Evolutionary conservation across 306 rosid species (phyloP), one percentile per base, ranked within the genome.

Genomic region (Pachyrhizus erosus): DNA sequence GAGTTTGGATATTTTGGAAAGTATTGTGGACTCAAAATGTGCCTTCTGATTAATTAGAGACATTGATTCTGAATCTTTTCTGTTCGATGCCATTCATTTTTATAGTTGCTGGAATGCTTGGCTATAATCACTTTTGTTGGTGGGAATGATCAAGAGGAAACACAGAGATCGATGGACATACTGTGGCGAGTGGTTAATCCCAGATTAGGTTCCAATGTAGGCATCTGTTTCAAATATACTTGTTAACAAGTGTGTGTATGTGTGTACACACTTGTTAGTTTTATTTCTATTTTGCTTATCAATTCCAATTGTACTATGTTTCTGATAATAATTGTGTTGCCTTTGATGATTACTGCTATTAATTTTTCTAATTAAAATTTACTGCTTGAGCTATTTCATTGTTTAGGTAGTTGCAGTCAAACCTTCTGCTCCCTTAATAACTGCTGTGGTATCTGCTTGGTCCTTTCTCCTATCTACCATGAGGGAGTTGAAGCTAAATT

Each of bases 111-210:
- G 73, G 96, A 92, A 74, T 92, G 97, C 82, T 90, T 93, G 92
- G 99, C 98, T 26, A 78, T 96, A 77, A 81, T 87, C 86, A 93
- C 94, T 68, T 93, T 96, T 72, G 90, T 93, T 77, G 98, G 99
- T 49, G 97, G 96, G 57, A 89, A 46, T 79, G 96, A 89, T 83
- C 85, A 87, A 70, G 98, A 96, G 82, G 94, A 92, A 80, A 93
- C 96, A 55, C 92, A 93, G 75, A 80, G 65, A 29, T 96, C 97
- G 23, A 91, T 91, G 97, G 97, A 92, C 74, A 79, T 89, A 68
- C 89, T 93, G 97, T 93, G 99, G 99, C 98, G 91, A 86, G 90
- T 93, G 57, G 91, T 93, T 86, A 94, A 92, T 84, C 98, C 98
- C 54, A 93, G 92, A 76, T 83, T 89, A 76, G 90, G 89, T 62